Evolutionary conservation across 768 basidiomycete species (phyloP).

Genomic region (Suillus clintonianus): DNA sequence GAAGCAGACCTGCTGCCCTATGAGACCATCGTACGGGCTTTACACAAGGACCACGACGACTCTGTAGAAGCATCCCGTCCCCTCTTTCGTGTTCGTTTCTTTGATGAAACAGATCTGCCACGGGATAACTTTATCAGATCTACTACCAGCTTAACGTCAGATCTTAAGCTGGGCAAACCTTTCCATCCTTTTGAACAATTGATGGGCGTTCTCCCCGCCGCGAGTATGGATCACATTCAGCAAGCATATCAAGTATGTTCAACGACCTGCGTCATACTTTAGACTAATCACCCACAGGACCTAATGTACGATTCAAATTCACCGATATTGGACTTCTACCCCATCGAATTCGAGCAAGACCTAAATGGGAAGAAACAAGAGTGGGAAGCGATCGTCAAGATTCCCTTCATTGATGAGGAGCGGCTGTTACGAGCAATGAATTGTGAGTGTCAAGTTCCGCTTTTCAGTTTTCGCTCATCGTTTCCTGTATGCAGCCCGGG

Average conservation of each 20-base stretch:
- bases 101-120: constrained; percentile 83
- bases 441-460: constrained; percentile 43
- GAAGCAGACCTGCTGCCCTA: constrained; percentile 82
- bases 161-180: constrained; percentile 87
- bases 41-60: constrained; percentile 68
- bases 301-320: constrained; percentile 86
- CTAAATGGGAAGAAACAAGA: constrained; percentile 98
- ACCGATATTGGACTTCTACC: constrained; percentile 94
- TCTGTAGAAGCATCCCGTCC: constrained; percentile 50
- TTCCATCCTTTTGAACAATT: constrained; percentile 95
- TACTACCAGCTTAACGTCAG: constrained; percentile 86
- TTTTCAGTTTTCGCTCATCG: background rate
- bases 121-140: constrained; percentile 75
- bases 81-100: constrained; percentile 94
- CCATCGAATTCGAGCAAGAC: constrained; percentile 86
- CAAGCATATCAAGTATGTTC: constrained; percentile 72
- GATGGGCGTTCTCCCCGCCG: constrained; percentile 95
- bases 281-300: constrained; percentile 51
- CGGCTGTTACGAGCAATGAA: constrained; percentile 83
- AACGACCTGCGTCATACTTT: constrained; percentile 1
- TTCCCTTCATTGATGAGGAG: constrained; percentile 91
- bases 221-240: constrained; percentile 88
- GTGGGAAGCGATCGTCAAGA: constrained; percentile 99
- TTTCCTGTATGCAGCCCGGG: no score
- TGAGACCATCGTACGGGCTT: constrained; percentile 67